These are phyloP conservation scores for Fusarium anthophilum DNA, from an alignment of 2,329 filamentous ascomycete species.

Conservation along the genomic window DNA sequence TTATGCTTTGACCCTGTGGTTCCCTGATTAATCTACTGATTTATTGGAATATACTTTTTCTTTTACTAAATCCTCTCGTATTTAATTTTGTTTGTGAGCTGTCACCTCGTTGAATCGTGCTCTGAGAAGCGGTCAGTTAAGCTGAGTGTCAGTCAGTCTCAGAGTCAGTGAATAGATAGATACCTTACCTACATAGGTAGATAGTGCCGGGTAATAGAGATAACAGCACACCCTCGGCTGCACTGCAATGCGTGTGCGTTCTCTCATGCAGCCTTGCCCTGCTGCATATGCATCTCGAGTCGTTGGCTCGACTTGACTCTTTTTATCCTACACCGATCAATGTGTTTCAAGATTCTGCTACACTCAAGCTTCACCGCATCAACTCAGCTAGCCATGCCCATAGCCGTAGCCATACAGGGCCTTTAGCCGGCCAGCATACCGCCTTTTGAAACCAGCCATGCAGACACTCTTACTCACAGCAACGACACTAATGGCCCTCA, in stretches of 20 bases:
- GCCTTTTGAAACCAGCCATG: slow-evolving; percentile 34
- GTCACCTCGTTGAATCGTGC: slow-evolving; percentile 20
- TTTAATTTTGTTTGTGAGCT: slow-evolving; percentile 22
- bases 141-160: background rate
- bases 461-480: slow-evolving; percentile 15
- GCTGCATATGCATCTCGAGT: slow-evolving; percentile 9
- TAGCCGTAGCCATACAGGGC: background rate
- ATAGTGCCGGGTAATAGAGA: slow-evolving; percentile 6
- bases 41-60: background rate
- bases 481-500: background rate
- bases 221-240: slow-evolving; percentile 27
- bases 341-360: slow-evolving; percentile 26
- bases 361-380: slow-evolving; percentile 30
- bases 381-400: background rate
- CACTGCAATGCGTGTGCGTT: background rate
- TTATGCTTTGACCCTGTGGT: background rate
- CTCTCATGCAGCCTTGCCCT: slow-evolving; percentile 23
- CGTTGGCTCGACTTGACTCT: background rate
- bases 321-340: slow-evolving; percentile 33
- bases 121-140: slow-evolving; percentile 27
- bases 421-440: slow-evolving; percentile 23
- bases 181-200: background rate
- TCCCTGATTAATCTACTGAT: background rate
- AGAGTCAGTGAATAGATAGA: background rate
- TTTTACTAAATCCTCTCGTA: background rate